A percentile compares a stretch with the other conserved stretches of the same genome.
These are phyloP conservation scores for Berberis thunbergii DNA, from an alignment of 164 flowering plant species.

Conservation along the genomic window DNA sequence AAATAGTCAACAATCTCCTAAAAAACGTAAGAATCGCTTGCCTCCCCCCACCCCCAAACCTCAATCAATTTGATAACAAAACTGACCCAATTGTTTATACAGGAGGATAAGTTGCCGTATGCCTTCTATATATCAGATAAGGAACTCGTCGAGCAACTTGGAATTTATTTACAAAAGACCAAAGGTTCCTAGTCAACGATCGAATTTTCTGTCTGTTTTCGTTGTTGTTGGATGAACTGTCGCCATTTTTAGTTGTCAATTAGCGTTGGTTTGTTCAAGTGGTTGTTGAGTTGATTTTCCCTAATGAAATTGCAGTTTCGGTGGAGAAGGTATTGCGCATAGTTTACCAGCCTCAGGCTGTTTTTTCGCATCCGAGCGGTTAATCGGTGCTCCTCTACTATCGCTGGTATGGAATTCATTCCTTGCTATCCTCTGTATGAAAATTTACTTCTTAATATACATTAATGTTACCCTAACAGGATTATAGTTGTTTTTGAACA, in stretches of 20 bases:
- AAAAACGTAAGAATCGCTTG: slow-evolving; percentile 40
- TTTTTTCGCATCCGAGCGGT: slow-evolving; percentile 92
- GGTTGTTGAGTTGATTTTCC: background rate
- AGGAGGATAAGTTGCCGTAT: slow-evolving; percentile 92
- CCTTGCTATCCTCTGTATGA: background rate
- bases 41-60: background rate
- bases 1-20: slow-evolving; percentile 74
- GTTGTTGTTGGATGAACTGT: background rate
- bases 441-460: background rate
- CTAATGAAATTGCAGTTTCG: slow-evolving; percentile 40
- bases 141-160: slow-evolving; percentile 73
- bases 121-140: slow-evolving; percentile 79
- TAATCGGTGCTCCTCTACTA: slow-evolving; percentile 86
- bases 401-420: slow-evolving; percentile 46
- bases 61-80: background rate
- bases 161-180: slow-evolving; percentile 63
- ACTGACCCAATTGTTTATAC: background rate
- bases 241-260: background rate
- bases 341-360: slow-evolving; percentile 91
- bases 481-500: no score
- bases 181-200: slow-evolving; percentile 40
- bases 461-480: no score
- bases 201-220: background rate
- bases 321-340: slow-evolving; percentile 79
- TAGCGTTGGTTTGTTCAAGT: background rate